Base-by-base conservation (phyloP, 306 rosid genomes). In the Fagus crenata region DNA sequence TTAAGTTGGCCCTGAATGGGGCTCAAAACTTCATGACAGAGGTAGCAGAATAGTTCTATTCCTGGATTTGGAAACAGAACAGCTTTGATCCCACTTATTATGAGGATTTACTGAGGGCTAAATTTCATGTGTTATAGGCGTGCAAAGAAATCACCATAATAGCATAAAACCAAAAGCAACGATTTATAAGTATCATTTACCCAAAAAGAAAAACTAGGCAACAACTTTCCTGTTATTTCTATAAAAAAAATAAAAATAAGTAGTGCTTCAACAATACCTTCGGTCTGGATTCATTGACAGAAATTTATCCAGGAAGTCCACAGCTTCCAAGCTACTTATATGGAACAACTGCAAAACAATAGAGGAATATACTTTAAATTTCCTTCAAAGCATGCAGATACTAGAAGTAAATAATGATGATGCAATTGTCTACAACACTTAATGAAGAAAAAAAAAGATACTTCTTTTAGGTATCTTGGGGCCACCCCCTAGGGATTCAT, bases 261-360 rank as follows among this genome's bases (percentile, higher is more conserved):
- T n/a, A 61, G 69, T 53, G 58, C 72, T 49, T 55, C 53, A 75
- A 67, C 3, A 15, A n/a, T 92, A 92, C 97, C 96, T 87, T 80
- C 84, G 74, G 77, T 90, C 85, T 53, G 97, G 96, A 83, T 86
- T 87, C 96, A 92, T 92, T 43, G 89, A 84, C 68, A 92, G 89
- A 85, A 89, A 95, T 75, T 81, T 92, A 39, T 91, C 97, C 80
- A 95, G 88, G 77, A 89, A 89, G 43, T 83, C 93, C 65, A 89
- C 90, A 80, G 93, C 99, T 87, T 90, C 96, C 80, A 73, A 68
- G 91, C 97, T 89, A 74, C 88, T 88, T 46, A 92, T 73, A 83
- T 84, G 89, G 76, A 81, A 88, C 70, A 82, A 73, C 96, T 92
- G 88, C 58, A 84, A 83, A 41, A 51, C 64, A 74, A 77, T 59